A percentile compares a stretch with the other conserved stretches of the same genome.
These are phyloP conservation scores for Hymenoscyphus albidus DNA, from an alignment of 2,329 filamentous ascomycete genomes.

Conservation along the genomic window DNA sequence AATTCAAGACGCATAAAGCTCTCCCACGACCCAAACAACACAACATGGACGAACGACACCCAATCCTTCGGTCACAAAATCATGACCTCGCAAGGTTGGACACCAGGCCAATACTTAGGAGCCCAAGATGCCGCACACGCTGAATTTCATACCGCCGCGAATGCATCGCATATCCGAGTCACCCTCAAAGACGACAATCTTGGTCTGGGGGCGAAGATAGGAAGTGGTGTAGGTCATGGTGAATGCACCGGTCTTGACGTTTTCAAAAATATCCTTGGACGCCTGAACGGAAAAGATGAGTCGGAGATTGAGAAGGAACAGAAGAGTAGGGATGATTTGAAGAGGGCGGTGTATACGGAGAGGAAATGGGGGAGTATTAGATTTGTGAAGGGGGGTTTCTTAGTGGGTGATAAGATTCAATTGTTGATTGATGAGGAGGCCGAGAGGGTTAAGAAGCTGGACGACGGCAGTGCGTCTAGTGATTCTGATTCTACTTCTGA, in stretches of 20 bases:
- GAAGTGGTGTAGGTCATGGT: slow-evolving; percentile 60
- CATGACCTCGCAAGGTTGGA: slow-evolving; percentile 84
- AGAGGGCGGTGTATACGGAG: slow-evolving; percentile 69
- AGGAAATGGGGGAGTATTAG: slow-evolving; percentile 75
- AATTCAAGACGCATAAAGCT: slow-evolving; percentile 59
- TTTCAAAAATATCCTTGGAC: slow-evolving; percentile 79
- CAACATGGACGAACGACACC: slow-evolving; percentile 81
- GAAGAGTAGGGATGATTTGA: slow-evolving; percentile 63
- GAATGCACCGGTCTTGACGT: slow-evolving; percentile 81
- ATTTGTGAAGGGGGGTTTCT: slow-evolving; percentile 81
- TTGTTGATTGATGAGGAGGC: slow-evolving; percentile 40
- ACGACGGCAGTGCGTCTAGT: slow-evolving; percentile 15
- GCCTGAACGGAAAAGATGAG: slow-evolving; percentile 84
- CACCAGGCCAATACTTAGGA: slow-evolving; percentile 78
- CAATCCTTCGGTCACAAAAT: slow-evolving; percentile 86
- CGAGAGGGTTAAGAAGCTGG: slow-evolving; percentile 32
- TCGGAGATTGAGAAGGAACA: slow-evolving; percentile 68
- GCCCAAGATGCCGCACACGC: slow-evolving; percentile 72
- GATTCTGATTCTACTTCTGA: slow-evolving; percentile 18
- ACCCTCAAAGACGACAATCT: slow-evolving; percentile 86
- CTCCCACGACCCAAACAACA: slow-evolving; percentile 91
- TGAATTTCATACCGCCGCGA: slow-evolving; percentile 73
- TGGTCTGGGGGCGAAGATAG: slow-evolving; percentile 78
- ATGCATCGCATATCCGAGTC: slow-evolving; percentile 80
- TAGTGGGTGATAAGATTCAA: slow-evolving; percentile 55